Conservation (phyloP, 2,329 filamentous ascomycete genomes). For the Claviceps sp. region DNA sequence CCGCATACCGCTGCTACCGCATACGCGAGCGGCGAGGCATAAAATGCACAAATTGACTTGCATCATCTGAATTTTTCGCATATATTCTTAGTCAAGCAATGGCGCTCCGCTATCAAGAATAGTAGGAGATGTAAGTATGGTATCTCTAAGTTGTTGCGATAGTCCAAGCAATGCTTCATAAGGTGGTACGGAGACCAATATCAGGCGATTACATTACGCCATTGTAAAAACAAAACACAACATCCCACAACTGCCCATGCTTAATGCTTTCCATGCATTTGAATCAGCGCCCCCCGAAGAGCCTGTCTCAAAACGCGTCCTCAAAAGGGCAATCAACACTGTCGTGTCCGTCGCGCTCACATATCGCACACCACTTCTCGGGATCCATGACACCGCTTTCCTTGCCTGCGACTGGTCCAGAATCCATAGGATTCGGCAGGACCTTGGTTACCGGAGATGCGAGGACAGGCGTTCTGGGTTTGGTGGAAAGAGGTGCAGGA, state of each 20-base stretch:
- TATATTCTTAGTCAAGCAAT: constrained; percentile 6
- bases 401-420: constrained; percentile 62
- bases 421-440: constrained; percentile 49
- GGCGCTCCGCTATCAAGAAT: constrained; percentile 8
- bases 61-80: constrained; percentile 7
- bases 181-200: constrained; percentile 8
- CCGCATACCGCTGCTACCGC: neutral
- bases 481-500: constrained; percentile 40
- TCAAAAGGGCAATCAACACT: constrained; percentile 92
- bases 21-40: neutral
- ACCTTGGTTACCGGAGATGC: constrained; percentile 30
- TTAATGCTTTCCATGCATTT: neutral
- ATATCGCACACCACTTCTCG: constrained; percentile 92
- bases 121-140: constrained; percentile 13
- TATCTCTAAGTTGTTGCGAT: constrained; percentile 20
- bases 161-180: constrained; percentile 14
- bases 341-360: constrained; percentile 90
- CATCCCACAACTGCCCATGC: neutral
- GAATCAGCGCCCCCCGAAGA: neutral
- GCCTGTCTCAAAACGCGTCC: constrained; percentile 46
- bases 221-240: constrained; percentile 5
- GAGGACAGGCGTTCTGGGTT: constrained; percentile 27
- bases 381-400: constrained; percentile 66
- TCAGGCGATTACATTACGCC: constrained; percentile 10
- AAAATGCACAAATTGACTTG: neutral